phyloP scores from a whole-genome alignment of 805 yeast species.

The Vanderwaltozyma polyspora region DNA sequence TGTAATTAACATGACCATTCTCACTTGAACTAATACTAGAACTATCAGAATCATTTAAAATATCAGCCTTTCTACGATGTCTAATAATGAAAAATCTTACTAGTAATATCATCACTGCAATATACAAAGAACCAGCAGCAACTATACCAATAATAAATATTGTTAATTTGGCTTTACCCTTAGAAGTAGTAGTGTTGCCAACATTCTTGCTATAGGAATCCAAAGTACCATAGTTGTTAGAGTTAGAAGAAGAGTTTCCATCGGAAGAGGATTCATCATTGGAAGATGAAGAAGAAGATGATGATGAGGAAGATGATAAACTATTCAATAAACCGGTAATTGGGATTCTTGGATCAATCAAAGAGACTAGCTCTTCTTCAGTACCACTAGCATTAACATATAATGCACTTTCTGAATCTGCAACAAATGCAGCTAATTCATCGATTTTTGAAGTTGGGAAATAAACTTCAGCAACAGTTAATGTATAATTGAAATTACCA shows the following conservation, averaged over 20 bases:
- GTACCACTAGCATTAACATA: slow-evolving; percentile 50
- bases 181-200: slow-evolving; percentile 13
- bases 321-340: slow-evolving; percentile 26
- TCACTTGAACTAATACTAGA: slow-evolving; percentile 10
- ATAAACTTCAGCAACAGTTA: slow-evolving; percentile 81
- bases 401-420: slow-evolving; percentile 43
- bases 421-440: slow-evolving; percentile 41
- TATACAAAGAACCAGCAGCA: slow-evolving; percentile 59
- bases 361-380: slow-evolving; percentile 43
- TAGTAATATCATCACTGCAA: slow-evolving; percentile 46
- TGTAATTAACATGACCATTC: slow-evolving; percentile 4
- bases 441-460: slow-evolving; percentile 49
- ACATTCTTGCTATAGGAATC: slow-evolving; percentile 14
- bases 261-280: not conserved
- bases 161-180: slow-evolving; percentile 39
- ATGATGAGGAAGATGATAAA: slow-evolving; percentile 71
- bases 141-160: slow-evolving; percentile 80
- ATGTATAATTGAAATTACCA: slow-evolving; percentile 45
- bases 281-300: slow-evolving; percentile 42
- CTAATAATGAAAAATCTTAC: slow-evolving; percentile 40
- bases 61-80: slow-evolving; percentile 10
- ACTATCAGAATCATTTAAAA: slow-evolving; percentile 13
- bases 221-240: slow-evolving; percentile 9
- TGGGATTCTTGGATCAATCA: slow-evolving; percentile 47
- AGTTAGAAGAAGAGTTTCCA: slow-evolving; percentile 6